Base-by-base conservation (phyloP, 371 early-diverging fungal genomes). In the Vavraia culicis region DNA sequence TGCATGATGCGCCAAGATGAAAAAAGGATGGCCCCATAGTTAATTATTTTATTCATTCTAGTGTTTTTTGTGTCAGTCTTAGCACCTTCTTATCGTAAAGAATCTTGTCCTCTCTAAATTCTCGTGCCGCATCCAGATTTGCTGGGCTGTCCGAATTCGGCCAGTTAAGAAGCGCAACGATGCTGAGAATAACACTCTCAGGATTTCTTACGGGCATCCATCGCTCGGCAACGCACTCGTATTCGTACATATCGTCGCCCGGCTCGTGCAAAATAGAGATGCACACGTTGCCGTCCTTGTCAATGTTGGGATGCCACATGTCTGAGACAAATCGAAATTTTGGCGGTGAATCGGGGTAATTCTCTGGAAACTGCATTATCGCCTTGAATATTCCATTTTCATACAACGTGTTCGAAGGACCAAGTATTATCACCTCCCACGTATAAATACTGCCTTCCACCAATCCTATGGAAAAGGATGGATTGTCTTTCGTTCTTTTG, bases 381-480 rank as follows among this genome's bases (percentile, higher is more conserved):
- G 83, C 84, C 62, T 75, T 81, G 73, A 83, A 84, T 66, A 86
- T 81, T 1, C 86, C 88, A 40, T 89, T 88, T 79, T 89, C 88
- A 69, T 86, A 96, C 2, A 94, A 88, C 18, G 91, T 90, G 67
- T 83, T 81, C 22, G 68, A 59, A 18, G 95, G 95, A 1, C 98
- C 98, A 35, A 80, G 75, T 60, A 96, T 88, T 45, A 81, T 68
- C 31, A 94, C 91, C 73, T 89, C 85, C 85, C 74, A 80, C 68
- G 74, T 77, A 61, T 73, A 79, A 48, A 82, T 73, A 65, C 79
- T 75, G 31, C 63, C 57, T 15, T 67, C 58, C 19, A 63, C 47
- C 9, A 67, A 54, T 19, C 71, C 71, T 22, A 71, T 62, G 51
- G 27, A 27, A 27, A 27, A 27, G 2, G 27, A 27, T 7, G 27